Evolutionary conservation across 1,284 basidiomycete genomes (phyloP), one percentile per base, ranked within the genome.

Genomic region (Afroboletus lepidellus): DNA sequence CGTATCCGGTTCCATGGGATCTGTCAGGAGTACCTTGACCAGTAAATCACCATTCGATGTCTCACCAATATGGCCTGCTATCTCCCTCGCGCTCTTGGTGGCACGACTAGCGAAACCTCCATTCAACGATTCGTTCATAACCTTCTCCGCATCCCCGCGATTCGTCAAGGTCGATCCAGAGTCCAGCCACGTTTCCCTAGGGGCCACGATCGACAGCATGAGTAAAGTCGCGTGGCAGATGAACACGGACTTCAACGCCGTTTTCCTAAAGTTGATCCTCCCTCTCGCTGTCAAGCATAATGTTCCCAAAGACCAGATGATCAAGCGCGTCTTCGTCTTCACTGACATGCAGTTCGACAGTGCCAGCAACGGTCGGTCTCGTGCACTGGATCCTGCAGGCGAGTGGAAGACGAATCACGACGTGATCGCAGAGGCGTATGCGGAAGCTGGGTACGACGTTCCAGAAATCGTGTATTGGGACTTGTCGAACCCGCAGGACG

Each of bases 311-410:
- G 83, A 84, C 46, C 78, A 87, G 48, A 89, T 90, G 86, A 77
- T 89, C 68, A 84, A 86, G 70, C 77, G 81, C 15, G 67, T 90
- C 0, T 88, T 90, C 60, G 75, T 89, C 37, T 90, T 90, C 66
- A 79, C 78, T 5, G 85, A 90, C 61, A 89, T 90, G 87, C 85
- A 89, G 69, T 90, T 90, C 57, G 83, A 90, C 62, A 50, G 53
- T 3, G 48, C 48, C 5, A 30, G 13, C 29, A 30, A 11, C 9
- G 23, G 9, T 23, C 16, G 3, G 9, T 34, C 24, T 33, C 32
- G 30, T 8, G 8, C 30, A 32, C 11, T 15, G 15, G 13, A 16
- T 16, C 3, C 3, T 8, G 51, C 55, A 0, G 51, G 42, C 0
- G 45, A 61, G 6, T 86, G 84, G 79, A 74, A 78, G 59, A 87